Evolutionary conservation across 768 basidiomycete species (phyloP).

Genomic region (Lyophyllum semitale): DNA sequence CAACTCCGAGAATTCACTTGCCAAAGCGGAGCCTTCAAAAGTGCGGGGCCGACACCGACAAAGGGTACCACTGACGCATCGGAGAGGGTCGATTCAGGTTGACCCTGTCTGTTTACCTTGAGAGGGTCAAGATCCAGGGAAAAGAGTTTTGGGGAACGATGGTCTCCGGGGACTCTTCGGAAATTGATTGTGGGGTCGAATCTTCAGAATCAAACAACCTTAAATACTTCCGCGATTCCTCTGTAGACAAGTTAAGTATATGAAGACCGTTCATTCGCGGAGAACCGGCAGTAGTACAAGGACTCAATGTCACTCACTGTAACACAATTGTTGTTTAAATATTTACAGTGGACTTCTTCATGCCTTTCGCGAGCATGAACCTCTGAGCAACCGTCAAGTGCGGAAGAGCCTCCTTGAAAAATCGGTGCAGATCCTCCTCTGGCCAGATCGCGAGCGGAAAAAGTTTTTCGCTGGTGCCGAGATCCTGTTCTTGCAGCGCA

Average conservation of each 20-base stretch:
- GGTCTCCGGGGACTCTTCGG: neutral
- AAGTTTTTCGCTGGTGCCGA: conserved; percentile 3
- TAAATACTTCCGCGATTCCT: too few species aligned
- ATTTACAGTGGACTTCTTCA: too few species aligned
- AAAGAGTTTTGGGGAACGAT: neutral
- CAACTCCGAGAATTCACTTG: neutral
- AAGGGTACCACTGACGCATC: neutral
- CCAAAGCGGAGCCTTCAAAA: neutral
- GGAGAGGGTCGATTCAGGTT: neutral
- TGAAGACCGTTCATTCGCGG: too few species aligned
- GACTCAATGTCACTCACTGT: too few species aligned
- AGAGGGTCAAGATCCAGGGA: neutral
- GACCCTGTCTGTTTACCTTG: neutral
- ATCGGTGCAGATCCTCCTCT: conserved; percentile 3
- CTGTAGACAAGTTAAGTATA: too few species aligned
- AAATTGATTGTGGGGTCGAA: neutral
- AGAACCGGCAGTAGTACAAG: neutral
- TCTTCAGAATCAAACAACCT: neutral
- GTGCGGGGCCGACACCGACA: neutral
- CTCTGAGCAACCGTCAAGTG: conserved; percentile 8
- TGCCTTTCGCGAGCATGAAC: conserved; percentile 11
- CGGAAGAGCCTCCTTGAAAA: conserved; percentile 11
- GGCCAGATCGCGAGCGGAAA: conserved; percentile 8
- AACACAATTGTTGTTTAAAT: too few species aligned
- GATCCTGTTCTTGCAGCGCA: neutral